Conservation (phyloP, 495 filamentous ascomycete species). For the Umbilicaria muhlenbergii region DNA sequence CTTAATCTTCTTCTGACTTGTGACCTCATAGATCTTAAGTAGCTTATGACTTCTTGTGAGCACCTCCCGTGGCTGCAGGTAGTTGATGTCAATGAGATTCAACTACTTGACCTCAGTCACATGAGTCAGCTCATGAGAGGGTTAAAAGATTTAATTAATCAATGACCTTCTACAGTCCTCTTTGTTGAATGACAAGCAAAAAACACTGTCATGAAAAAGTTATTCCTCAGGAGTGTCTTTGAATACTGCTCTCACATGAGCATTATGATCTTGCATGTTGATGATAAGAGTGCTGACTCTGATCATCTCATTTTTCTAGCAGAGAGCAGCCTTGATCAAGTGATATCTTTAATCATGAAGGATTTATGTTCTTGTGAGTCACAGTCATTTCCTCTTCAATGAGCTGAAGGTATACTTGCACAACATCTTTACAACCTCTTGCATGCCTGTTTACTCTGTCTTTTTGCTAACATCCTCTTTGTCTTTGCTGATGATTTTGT, state of each 20-base stretch:
- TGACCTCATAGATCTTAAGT: neutral
- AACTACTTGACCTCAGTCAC: constrained; percentile 10
- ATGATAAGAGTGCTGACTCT: constrained; percentile 7
- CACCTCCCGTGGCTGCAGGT: constrained; percentile 11
- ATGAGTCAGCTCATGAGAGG: constrained; percentile 9
- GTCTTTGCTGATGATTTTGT: constrained; percentile 19
- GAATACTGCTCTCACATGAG: constrained; percentile 4
- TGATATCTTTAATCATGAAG: neutral
- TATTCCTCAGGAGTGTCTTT: constrained; percentile 13
- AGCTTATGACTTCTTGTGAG: constrained; percentile 7
- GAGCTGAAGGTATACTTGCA: neutral
- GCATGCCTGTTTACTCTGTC: constrained; percentile 14
- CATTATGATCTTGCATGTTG: constrained; percentile 11
- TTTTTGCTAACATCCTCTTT: constrained; percentile 17
- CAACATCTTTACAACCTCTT: constrained; percentile 9
- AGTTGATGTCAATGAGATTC: constrained; percentile 6
- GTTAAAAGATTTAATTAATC: constrained; percentile 8
- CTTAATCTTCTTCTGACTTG: neutral
- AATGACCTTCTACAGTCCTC: constrained; percentile 11
- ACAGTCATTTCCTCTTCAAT: constrained; percentile 4
- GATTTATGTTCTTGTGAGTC: constrained; percentile 5
- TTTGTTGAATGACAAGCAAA: constrained; percentile 15
- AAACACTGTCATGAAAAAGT: constrained; percentile 9
- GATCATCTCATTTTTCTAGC: constrained; percentile 13
- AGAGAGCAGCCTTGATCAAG: constrained; percentile 10